phyloP scores from a whole-genome alignment of 2,329 filamentous ascomycete genomes.

The Penicillium sp. region DNA sequence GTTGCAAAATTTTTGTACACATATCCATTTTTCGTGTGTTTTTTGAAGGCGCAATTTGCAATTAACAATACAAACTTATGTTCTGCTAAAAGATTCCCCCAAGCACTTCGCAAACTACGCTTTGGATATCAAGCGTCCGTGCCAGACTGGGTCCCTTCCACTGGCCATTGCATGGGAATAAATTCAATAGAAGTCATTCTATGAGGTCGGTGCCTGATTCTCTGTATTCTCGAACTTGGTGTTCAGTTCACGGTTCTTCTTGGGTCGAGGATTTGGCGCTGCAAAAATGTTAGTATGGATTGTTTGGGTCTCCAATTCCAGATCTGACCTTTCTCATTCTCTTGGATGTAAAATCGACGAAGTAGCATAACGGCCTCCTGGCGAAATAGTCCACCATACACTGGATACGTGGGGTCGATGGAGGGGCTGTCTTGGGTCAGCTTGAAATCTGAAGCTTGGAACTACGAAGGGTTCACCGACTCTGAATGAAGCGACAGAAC shows the following conservation, averaged over 20 bases:
- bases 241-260: constrained; percentile 64
- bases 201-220: constrained; percentile 1
- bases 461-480: constrained; percentile 35
- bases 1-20: constrained; percentile 27
- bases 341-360: constrained; percentile 93
- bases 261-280: constrained; percentile 64
- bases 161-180: background rate
- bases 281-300: background rate
- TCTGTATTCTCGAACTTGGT: constrained; percentile 50
- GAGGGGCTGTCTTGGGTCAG: constrained; percentile 54
- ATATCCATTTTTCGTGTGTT: constrained; percentile 21
- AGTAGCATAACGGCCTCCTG: constrained; percentile 92
- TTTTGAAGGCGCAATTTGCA: constrained; percentile 22
- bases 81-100: constrained; percentile 1
- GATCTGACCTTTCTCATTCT: constrained; percentile 80
- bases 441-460: background rate
- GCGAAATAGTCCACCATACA: constrained; percentile 81
- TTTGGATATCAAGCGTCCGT: background rate
- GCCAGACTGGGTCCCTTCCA: background rate
- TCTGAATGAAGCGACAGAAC: constrained; percentile 83
- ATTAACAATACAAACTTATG: constrained; percentile 23
- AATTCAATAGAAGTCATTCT: background rate
- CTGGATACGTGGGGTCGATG: constrained; percentile 75
- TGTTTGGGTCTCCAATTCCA: background rate
- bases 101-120: background rate